Conservation (phyloP, 305 asterid species). For the Stenogyne calaminthoides region DNA sequence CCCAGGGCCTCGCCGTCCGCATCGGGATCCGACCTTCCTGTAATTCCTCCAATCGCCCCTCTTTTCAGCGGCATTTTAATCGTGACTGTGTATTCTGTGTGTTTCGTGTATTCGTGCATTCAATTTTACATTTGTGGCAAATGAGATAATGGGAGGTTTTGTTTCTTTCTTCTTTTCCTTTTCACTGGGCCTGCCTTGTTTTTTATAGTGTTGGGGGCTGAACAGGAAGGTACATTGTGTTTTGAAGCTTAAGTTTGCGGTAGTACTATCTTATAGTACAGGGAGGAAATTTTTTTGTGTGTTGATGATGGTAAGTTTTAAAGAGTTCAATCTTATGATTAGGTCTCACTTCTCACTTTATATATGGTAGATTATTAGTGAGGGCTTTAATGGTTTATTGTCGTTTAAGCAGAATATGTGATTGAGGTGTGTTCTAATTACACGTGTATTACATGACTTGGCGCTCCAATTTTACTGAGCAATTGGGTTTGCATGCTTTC, state of each 20-base stretch:
- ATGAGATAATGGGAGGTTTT: slow-evolving; percentile 15
- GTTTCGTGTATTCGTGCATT: no score
- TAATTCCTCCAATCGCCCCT: slow-evolving; percentile 26
- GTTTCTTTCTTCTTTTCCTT: neutral
- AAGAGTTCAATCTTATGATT: slow-evolving; percentile 5
- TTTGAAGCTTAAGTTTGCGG: slow-evolving; percentile 21
- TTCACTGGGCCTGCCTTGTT: neutral
- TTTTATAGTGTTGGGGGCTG: slow-evolving; percentile 24
- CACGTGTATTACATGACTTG: neutral
- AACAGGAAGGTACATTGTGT: slow-evolving; percentile 42
- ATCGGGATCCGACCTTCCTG: slow-evolving; percentile 53
- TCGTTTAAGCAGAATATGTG: slow-evolving; percentile 8
- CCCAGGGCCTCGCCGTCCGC: slow-evolving; percentile 52
- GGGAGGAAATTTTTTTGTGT: neutral
- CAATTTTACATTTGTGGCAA: neutral
- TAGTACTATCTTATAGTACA: slow-evolving; percentile 11
- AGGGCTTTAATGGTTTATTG: slow-evolving; percentile 2
- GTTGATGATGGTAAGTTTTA: slow-evolving; percentile 18
- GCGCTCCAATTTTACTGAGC: neutral
- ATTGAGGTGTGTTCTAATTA: neutral
- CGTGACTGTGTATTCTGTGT: slow-evolving; percentile 12
- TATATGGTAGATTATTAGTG: neutral
- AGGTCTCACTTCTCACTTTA: slow-evolving; percentile 1
- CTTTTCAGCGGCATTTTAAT: slow-evolving; percentile 36
- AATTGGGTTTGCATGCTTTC: slow-evolving; percentile 4